Evolutionary conservation across 2,329 filamentous ascomycete species (phyloP), one percentile per base, ranked within the genome.

Genomic region (Triangularia setosa): DNA sequence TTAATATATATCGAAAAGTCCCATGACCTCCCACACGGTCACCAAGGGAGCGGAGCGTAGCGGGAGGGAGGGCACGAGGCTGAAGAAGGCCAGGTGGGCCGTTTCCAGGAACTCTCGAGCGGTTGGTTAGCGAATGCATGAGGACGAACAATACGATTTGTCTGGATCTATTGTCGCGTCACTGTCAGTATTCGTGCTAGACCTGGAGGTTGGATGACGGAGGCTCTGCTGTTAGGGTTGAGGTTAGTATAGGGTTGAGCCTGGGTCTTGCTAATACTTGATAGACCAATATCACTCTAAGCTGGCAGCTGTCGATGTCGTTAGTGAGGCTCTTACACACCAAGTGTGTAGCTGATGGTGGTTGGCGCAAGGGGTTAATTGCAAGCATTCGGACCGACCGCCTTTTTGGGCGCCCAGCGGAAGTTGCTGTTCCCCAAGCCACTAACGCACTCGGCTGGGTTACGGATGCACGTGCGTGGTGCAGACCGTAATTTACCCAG

Each of bases 331-430:
- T 48, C 44, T 63, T 56, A 21, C 28, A 24, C 56, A 63, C 40
- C 40, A 48, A 48, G 40, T 48, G n/a, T 48, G 62, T 65, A 44
- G 57, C 27, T 60, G 52, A 33, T 56, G 44, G 55, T 33, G 61
- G 64, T 24, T 12, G 16, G n/a, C 33, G 27, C 59, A 64, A 35
- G 63, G 65, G 66, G 48, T 48, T 66, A 67, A 68, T 65, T 65
- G 64, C 66, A 65, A 69, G 67, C 66, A 72, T 68, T 72, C 71
- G 71, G 71, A 67, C 71, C 71, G 70, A 72, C 61, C 65, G 57
- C 58, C 61, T 58, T 40, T 61, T 63, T 58, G 57, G 60, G 61
- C 44, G 55, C 55, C 64, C 64, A 67, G 57, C 64, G 25, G 52
- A 40, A 64, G 57, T 58, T 24, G 52, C 52, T 60, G 53, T 30